phyloP scores from a whole-genome alignment of 768 basidiomycete species.

The Serendipita sp. region DNA sequence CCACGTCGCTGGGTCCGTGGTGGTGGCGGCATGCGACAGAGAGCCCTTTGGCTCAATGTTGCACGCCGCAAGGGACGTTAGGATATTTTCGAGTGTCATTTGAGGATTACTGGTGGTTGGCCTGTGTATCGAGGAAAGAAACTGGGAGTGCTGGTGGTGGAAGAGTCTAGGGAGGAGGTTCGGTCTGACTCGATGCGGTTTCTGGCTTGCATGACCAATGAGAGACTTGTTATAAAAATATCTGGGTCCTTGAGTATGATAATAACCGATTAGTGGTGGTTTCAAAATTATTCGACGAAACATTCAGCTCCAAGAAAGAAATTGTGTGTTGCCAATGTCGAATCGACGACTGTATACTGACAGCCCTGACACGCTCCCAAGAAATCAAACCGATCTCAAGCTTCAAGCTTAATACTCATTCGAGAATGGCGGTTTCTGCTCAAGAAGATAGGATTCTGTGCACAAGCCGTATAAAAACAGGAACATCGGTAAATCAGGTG shows the following conservation, averaged over 20 bases:
- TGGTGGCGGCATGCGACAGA: constrained; percentile 27
- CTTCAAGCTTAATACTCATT: no score
- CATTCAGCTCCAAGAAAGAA: neutral
- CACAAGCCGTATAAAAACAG: no score
- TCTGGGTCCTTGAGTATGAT: neutral
- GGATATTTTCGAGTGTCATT: constrained; percentile 3
- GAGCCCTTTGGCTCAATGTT: constrained; percentile 3
- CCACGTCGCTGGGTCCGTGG: constrained; percentile 64
- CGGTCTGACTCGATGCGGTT: neutral
- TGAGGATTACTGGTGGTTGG: neutral
- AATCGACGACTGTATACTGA: no score
- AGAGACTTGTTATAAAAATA: neutral
- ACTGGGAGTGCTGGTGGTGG: neutral
- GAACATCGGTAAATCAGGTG: no score
- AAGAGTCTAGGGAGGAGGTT: neutral
- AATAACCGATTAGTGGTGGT: neutral
- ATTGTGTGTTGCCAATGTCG: no score
- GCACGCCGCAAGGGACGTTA: neutral
- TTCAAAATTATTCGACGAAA: neutral
- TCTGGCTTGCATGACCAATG: neutral
- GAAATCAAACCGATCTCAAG: no score
- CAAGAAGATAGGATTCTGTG: no score
- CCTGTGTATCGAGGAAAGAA: neutral
- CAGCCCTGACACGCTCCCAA: no score
- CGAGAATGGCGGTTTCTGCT: no score